These are phyloP conservation scores for Danielozyma ontarioensis DNA, from an alignment of 805 yeast species.

Conservation along the genomic window DNA sequence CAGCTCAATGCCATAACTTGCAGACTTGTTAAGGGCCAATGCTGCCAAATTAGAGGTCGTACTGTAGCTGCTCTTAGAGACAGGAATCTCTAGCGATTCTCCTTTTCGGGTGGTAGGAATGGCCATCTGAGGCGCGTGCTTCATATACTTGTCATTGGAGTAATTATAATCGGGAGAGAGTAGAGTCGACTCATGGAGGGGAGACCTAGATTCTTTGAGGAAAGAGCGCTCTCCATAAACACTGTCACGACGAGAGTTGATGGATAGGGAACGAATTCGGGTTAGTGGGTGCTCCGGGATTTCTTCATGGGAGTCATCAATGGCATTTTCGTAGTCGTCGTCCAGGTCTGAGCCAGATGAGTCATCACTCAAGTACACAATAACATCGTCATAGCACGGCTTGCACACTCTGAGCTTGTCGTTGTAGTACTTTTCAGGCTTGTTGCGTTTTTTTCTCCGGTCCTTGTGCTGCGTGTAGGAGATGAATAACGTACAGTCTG, in stretches of 20 bases:
- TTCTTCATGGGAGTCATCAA: slow-evolving; percentile 21
- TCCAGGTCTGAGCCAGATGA: slow-evolving; percentile 29
- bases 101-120: slow-evolving; percentile 80
- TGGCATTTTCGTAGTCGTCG: slow-evolving; percentile 11
- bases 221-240: slow-evolving; percentile 2
- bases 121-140: slow-evolving; percentile 51
- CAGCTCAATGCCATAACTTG: not conserved
- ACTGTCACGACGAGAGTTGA: slow-evolving; percentile 19
- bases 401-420: slow-evolving; percentile 77
- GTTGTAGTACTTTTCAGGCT: slow-evolving; percentile 42
- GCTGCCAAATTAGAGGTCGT: slow-evolving; percentile 4
- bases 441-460: slow-evolving; percentile 21
- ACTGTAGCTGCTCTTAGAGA: slow-evolving; percentile 18
- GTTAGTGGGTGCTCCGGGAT: slow-evolving; percentile 23
- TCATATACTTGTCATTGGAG: too few relatives aligned
- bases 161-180: slow-evolving; percentile 4
- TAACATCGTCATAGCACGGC: slow-evolving; percentile 70
- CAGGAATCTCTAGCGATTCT: slow-evolving; percentile 70
- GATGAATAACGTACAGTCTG: slow-evolving; percentile 66
- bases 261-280: slow-evolving; percentile 23
- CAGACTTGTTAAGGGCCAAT: slow-evolving; percentile 1
- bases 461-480: slow-evolving; percentile 52
- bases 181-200: slow-evolving; percentile 1
- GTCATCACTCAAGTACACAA: slow-evolving; percentile 65
- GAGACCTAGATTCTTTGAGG: too few relatives aligned